These are phyloP conservation scores for Ogataea zsoltii DNA, from an alignment of 805 yeast genomes.

Conservation along the genomic window DNA sequence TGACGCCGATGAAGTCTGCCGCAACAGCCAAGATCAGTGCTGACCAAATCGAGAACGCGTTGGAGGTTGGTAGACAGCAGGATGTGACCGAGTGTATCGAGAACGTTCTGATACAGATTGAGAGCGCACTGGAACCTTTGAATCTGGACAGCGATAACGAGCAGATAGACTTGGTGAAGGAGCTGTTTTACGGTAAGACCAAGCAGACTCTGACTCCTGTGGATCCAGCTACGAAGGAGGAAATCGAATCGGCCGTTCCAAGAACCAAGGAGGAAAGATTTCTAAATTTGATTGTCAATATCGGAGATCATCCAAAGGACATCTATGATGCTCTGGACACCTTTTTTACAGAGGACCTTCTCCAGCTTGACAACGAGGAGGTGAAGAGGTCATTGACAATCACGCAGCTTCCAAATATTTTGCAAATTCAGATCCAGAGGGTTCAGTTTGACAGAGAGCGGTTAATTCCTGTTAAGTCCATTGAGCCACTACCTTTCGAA, in stretches of 20 bases:
- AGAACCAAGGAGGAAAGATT: slow-evolving; percentile 71
- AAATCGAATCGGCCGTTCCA: slow-evolving; percentile 28
- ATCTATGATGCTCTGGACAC: slow-evolving; percentile 89
- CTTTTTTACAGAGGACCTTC: slow-evolving; percentile 72
- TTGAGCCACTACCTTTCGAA: slow-evolving; percentile 78
- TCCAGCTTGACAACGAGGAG: slow-evolving; percentile 68
- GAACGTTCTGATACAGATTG: slow-evolving; percentile 87
- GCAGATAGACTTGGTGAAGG: slow-evolving; percentile 78
- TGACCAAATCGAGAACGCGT: slow-evolving; percentile 71
- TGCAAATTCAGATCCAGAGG: slow-evolving; percentile 92
- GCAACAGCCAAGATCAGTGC: slow-evolving; percentile 43
- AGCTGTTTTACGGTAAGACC: slow-evolving; percentile 81
- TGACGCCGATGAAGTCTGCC: slow-evolving; percentile 31
- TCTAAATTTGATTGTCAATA: slow-evolving; percentile 77
- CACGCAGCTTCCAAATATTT: slow-evolving; percentile 69
- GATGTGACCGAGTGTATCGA: slow-evolving; percentile 98
- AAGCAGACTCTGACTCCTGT: slow-evolving; percentile 70
- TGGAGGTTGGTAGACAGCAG: slow-evolving; percentile 88
- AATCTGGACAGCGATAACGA: slow-evolving; percentile 70
- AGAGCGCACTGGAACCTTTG: slow-evolving; percentile 77
- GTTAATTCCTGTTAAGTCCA: slow-evolving; percentile 76
- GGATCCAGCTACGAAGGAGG: slow-evolving; percentile 31
- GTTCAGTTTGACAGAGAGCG: slow-evolving; percentile 82
- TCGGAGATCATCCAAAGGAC: slow-evolving; percentile 84
- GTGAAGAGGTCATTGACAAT: slow-evolving; percentile 76